These are phyloP conservation scores for Cladosporium cucumerinum DNA, from an alignment of 2,329 filamentous ascomycete species.

Conservation along the genomic window DNA sequence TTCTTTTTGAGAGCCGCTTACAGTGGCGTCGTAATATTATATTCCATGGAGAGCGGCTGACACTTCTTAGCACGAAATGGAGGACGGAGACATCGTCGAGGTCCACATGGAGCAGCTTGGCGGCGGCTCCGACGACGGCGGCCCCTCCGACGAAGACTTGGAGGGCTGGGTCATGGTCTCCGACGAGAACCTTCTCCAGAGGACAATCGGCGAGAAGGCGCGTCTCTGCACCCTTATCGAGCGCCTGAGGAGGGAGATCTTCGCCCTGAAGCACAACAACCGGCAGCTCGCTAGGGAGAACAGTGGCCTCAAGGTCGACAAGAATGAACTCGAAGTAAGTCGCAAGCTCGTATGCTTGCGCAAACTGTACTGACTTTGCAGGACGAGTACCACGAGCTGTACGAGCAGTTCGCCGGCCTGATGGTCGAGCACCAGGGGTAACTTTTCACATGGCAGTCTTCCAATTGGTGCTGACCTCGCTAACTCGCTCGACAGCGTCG, in stretches of 20 bases:
- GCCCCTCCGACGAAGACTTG: background rate
- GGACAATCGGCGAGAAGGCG: background rate
- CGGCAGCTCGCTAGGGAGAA: too few species aligned
- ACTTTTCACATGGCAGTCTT: background rate
- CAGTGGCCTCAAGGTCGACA: background rate
- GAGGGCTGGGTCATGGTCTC: background rate
- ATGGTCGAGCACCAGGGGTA: background rate
- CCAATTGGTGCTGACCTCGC: too few species aligned
- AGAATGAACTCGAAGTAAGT: background rate
- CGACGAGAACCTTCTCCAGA: background rate
- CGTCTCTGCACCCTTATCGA: background rate
- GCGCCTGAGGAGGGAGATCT: background rate
- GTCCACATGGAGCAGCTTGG: constrained; percentile 25
- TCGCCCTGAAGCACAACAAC: background rate
- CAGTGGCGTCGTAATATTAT: background rate
- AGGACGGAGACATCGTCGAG: constrained; percentile 26
- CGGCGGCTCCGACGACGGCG: constrained; percentile 4
- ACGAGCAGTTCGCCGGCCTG: background rate
- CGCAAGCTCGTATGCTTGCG: background rate
- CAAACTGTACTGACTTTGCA: background rate
- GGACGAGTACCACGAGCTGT: background rate
- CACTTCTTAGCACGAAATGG: constrained; percentile 23
- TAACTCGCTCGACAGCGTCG: background rate
- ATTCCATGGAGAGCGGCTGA: background rate
- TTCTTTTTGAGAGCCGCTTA: background rate